Base-by-base conservation (phyloP, 768 basidiomycete species). In the Crepidotus variabilis region DNA sequence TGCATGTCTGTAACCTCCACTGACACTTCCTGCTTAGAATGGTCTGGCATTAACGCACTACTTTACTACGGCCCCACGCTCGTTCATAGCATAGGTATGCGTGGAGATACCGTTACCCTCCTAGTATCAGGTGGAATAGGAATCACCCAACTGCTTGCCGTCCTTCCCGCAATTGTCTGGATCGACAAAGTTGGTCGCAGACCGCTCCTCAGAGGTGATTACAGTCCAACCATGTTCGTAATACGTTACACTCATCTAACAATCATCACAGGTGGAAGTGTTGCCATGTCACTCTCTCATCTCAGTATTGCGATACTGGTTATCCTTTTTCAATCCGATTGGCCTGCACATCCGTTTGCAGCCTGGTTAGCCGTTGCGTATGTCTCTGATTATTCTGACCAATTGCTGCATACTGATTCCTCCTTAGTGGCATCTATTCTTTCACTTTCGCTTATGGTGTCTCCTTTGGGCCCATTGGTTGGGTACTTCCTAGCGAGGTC, bases 21-120 rank as follows among this genome's bases (percentile, higher is more conserved):
- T 45, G 6, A 34, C 36, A 28, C 18, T 50, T 21, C 46, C 21
- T 20, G 50, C n/a, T 13, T 62, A 92, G 90, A 92, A 72, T 92
- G 91, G 91, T 87, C 84, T 56, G 91, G 91, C 1, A 93, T 92
- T 59, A 93, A 92, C 63, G 90, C 91, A 9, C 66, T 93, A 32
- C 73, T 92, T 7, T 93, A 92, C 63, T 93, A 91, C 61, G 90
- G 90, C 0, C 91, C 91, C 0, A 84, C 82, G 0, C 75, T 93
- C 2, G 80, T 92, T 47, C 77, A 68, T 32, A 83, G 74, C 50
- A 76, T 92, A 46, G 90, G 88, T 3, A 58, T 92, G 23, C 71
- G 73, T 20, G 85, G 86, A 16, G 81, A 85, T 56, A 78, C 75
- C 0, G 76, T 82, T 7, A 78, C 83, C 0, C 75, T 92, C 0